Evolutionary conservation across 306 rosid genomes (phyloP), one percentile per base, ranked within the genome.

Genomic region (Begonia peltatifolia): DNA sequence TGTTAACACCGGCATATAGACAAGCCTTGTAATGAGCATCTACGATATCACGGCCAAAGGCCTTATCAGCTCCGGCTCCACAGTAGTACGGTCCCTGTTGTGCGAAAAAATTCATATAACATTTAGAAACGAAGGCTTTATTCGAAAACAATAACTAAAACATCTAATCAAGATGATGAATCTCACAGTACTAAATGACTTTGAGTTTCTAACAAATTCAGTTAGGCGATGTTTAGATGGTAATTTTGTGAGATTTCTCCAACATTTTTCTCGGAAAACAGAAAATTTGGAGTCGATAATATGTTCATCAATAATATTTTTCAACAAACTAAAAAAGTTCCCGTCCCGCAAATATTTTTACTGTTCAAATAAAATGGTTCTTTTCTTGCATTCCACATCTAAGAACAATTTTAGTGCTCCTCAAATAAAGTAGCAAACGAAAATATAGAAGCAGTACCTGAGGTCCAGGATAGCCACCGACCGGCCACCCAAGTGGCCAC

Each of bases 401-500:
- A 0, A 25, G 35, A 25, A 25, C 35, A 25, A 25, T 3, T 25
- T 25, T 25, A 25, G 4, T 25, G 2, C 6, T 25, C 6, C 35
- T 25, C 35, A 25, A 25, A 25, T 25, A 25, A 25, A 17, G 18
- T 17, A 17, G 18, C 18, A 1, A 17, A 17, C 1, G 18, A 17
- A 17, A 17, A 17, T 17, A 12, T 49, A 15, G 14, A n/a, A 50
- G 16, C 12, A 13, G 49, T 53, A 87, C 96, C 94, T 87, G 96
- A 50, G 96, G 80, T 1, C 82, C 94, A 11, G 96, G 96, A 49
- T 23, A 87, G 53, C 96, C 96, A 41, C 94, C 94, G 25, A 69
- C 0, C 0, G 96, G 96, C 96, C 96, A 87, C 20, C 96, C 96
- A 11, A 84, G 22, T 11, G 96, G 96, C 96, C 96, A 87, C 2